These are phyloP conservation scores for Metarhizium sp. DNA, from an alignment of 2,329 filamentous ascomycete species.

Conservation along the genomic window DNA sequence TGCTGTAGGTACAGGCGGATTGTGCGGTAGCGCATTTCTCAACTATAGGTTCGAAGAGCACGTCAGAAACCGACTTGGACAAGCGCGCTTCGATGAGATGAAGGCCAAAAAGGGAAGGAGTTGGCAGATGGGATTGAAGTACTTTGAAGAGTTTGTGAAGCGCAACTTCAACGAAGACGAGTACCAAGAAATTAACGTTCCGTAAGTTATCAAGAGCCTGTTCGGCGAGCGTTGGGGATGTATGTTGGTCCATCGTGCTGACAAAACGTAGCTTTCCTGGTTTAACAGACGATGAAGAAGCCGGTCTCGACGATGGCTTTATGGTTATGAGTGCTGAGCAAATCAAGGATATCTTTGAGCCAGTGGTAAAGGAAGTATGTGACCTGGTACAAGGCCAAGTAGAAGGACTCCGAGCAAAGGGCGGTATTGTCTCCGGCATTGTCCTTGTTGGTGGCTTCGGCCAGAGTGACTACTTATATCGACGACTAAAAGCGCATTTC, in stretches of 20 bases:
- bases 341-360: slow-evolving; percentile 66
- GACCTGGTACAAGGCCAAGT: slow-evolving; percentile 61
- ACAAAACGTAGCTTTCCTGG: slow-evolving; percentile 52
- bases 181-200: slow-evolving; percentile 67
- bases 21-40: slow-evolving; percentile 70
- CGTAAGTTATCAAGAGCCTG: slow-evolving; percentile 32
- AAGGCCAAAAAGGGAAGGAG: slow-evolving; percentile 68
- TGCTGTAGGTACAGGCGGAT: slow-evolving; percentile 66
- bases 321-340: slow-evolving; percentile 60
- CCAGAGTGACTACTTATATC: slow-evolving; percentile 68
- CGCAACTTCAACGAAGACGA: slow-evolving; percentile 75
- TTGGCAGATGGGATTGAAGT: slow-evolving; percentile 70
- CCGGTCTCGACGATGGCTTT: slow-evolving; percentile 67
- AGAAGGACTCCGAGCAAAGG: slow-evolving; percentile 49
- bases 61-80: slow-evolving; percentile 57
- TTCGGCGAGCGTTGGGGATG: neutral
- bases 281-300: slow-evolving; percentile 65
- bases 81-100: slow-evolving; percentile 62
- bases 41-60: slow-evolving; percentile 77
- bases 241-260: neutral
- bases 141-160: slow-evolving; percentile 81
- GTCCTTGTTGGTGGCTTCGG: slow-evolving; percentile 76
- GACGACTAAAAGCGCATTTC: slow-evolving; percentile 61
- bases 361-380: slow-evolving; percentile 61
- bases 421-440: slow-evolving; percentile 60